These are phyloP conservation scores for Byssoonygena ceratinophila DNA, from an alignment of 2,329 filamentous ascomycete genomes.

Conservation along the genomic window DNA sequence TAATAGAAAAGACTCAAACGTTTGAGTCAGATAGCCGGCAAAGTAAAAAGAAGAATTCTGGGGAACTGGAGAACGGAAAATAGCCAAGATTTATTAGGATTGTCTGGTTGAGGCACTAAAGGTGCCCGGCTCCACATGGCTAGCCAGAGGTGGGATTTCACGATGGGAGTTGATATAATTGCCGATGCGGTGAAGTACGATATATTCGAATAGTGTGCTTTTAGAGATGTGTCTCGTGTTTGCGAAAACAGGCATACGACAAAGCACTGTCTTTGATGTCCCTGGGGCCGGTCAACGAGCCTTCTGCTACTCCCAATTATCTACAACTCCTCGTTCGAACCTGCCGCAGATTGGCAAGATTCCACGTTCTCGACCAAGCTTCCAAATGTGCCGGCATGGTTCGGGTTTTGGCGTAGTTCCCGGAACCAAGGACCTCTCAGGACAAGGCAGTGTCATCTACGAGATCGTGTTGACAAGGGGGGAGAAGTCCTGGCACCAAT, in stretches of 20 bases:
- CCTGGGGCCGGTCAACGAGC: no score
- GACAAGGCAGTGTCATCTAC: background rate
- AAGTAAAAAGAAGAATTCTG: background rate
- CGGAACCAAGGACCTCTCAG: background rate
- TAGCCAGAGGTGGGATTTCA: background rate
- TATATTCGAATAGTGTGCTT: background rate
- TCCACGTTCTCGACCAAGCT: no score
- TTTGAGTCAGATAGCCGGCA: background rate
- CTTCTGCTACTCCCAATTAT: no score
- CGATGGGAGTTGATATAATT: background rate
- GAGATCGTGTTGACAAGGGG: background rate
- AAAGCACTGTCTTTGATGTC: no score
- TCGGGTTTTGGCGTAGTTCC: no score
- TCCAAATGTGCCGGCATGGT: no score
- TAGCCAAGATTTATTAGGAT: slow-evolving; percentile 11
- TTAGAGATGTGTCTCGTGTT: no score
- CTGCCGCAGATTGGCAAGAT: no score
- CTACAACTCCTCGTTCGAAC: no score
- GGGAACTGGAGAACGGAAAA: slow-evolving; percentile 1
- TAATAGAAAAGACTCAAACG: background rate
- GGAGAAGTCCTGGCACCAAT: background rate
- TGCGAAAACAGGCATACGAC: no score
- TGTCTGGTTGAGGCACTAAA: slow-evolving; percentile 1
- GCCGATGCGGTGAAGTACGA: background rate
- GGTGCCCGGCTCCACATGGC: slow-evolving; percentile 1